These are phyloP conservation scores for Argentina anserina DNA, from an alignment of 306 rosid genomes.

Conservation along the genomic window DNA sequence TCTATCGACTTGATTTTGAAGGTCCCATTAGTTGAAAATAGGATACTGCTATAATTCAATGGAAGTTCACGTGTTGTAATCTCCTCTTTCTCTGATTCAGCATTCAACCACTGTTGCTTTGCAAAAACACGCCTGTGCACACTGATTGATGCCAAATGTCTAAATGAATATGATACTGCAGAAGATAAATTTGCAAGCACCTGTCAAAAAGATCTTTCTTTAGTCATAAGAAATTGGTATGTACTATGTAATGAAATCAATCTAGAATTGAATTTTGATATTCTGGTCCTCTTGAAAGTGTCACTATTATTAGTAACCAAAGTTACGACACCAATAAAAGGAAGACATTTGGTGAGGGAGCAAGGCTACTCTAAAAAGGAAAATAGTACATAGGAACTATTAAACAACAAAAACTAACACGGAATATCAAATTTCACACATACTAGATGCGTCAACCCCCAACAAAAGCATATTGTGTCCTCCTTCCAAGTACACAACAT, in stretches of 20 bases:
- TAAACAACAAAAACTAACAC: not conserved
- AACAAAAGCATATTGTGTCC: not conserved
- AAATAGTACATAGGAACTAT: not conserved
- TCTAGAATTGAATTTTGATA: not conserved
- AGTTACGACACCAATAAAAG: not conserved
- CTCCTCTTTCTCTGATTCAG: slow-evolving; percentile 37
- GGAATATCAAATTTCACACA: not conserved
- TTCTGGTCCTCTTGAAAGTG: not conserved
- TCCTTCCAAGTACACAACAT: not conserved
- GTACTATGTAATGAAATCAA: slow-evolving; percentile 10
- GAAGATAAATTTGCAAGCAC: slow-evolving; percentile 49
- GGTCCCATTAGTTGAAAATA: slow-evolving; percentile 39
- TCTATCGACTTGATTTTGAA: slow-evolving; percentile 52
- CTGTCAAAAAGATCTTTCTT: slow-evolving; percentile 45
- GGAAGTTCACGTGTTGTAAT: slow-evolving; percentile 25
- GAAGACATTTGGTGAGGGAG: not conserved
- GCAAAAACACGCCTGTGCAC: slow-evolving; percentile 42
- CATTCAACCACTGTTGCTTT: slow-evolving; percentile 33
- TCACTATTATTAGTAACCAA: not conserved
- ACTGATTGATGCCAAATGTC: slow-evolving; percentile 35
- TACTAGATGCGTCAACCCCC: not conserved
- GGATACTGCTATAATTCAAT: slow-evolving; percentile 30
- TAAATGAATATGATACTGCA: slow-evolving; percentile 38
- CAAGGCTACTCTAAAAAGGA: not conserved
- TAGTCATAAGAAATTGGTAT: slow-evolving; percentile 28